phyloP scores from a whole-genome alignment of 257 asterid genomes.

The Ocimum tenuiflorum region DNA sequence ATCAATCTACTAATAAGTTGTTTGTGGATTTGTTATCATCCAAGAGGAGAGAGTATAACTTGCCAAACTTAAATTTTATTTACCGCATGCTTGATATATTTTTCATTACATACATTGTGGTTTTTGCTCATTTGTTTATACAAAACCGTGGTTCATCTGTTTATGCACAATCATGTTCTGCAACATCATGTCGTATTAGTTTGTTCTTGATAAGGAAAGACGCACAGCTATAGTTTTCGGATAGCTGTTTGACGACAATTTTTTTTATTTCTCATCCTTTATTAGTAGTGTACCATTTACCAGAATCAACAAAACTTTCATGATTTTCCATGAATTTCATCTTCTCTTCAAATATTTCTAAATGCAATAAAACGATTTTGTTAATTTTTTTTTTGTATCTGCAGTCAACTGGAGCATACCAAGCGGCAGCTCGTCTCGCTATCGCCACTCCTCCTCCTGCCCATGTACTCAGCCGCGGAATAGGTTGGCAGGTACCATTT shows the following conservation, averaged over 20 bases:
- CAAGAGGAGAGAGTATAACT: too few species aligned
- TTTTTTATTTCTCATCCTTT: neutral
- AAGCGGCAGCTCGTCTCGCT: constrained; percentile 93
- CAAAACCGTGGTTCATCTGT: neutral
- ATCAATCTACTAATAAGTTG: too few species aligned
- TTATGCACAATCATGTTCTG: neutral
- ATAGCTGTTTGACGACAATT: too few species aligned
- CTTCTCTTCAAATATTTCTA: neutral
- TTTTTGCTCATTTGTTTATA: neutral
- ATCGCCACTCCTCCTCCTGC: constrained; percentile 99
- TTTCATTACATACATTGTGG: too few species aligned
- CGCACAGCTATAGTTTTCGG: too few species aligned
- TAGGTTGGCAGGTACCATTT: constrained; percentile 86
- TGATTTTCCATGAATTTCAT: neutral
- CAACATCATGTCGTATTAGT: neutral
- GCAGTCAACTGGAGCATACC: constrained; percentile 90
- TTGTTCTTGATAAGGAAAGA: neutral
- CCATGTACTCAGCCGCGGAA: constrained; percentile 87
- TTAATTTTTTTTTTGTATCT: constrained; percentile 9
- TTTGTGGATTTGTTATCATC: too few species aligned
- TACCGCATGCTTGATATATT: neutral
- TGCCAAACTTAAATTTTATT: too few species aligned
- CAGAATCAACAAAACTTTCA: neutral
- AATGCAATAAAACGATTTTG: neutral
- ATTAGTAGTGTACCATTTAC: neutral